Evolutionary conservation across 2,329 filamentous ascomycete species (phyloP).

Genomic region (Fusarium sp.): DNA sequence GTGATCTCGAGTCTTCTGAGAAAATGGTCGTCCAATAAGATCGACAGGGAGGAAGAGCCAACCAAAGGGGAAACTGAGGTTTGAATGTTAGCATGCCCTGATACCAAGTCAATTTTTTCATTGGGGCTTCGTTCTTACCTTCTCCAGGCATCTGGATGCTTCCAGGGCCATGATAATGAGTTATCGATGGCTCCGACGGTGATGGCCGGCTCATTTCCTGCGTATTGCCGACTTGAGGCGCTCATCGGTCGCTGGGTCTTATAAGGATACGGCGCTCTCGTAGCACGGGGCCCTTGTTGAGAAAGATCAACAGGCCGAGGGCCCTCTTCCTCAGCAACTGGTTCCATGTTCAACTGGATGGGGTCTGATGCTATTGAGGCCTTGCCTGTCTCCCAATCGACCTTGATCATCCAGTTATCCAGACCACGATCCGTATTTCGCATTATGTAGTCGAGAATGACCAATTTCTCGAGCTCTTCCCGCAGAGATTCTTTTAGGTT

Average conservation of each 20-base stretch:
- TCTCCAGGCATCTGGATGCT: conserved; percentile 91
- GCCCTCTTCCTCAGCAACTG: conserved; percentile 59
- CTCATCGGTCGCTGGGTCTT: conserved; percentile 88
- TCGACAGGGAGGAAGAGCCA: conserved; percentile 98
- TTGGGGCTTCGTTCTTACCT: conserved; percentile 58
- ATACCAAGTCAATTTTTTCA: not conserved
- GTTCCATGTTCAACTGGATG: conserved; percentile 74
- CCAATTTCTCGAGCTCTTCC: conserved; percentile 95
- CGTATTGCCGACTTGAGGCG: conserved; percentile 68
- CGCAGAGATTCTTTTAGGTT: conserved; percentile 90
- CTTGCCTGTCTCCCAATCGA: conserved; percentile 86
- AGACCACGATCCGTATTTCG: conserved; percentile 96
- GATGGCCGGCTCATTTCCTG: conserved; percentile 70
- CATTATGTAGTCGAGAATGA: conserved; percentile 99
- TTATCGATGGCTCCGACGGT: conserved; percentile 96
- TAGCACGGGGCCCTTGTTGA: conserved; percentile 59
- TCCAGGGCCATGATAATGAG: conserved; percentile 98
- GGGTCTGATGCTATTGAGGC: conserved; percentile 91
- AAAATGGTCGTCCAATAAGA: conserved; percentile 95
- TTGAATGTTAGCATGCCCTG: conserved; percentile 2
- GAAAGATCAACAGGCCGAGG: conserved; percentile 73
- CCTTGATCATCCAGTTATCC: conserved; percentile 99
- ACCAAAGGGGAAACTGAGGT: conserved; percentile 92
- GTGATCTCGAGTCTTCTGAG: conserved; percentile 91
- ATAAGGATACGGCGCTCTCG: conserved; percentile 75